phyloP scores from a whole-genome alignment of 1,284 basidiomycete genomes.

The Cerrena zonata region DNA sequence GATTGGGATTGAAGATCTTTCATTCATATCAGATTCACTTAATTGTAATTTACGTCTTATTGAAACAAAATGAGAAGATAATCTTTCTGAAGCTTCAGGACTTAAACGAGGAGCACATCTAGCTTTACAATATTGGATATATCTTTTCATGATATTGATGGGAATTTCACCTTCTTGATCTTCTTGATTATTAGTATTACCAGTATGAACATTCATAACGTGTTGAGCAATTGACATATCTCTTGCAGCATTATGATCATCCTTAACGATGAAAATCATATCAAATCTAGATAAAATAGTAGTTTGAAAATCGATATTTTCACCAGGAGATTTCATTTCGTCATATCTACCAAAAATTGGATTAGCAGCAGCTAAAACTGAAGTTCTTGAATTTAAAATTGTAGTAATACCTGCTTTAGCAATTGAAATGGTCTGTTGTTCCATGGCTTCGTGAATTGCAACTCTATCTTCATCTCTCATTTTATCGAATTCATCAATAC shows the following conservation, averaged over 20 bases:
- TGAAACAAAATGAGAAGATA: slow-evolving; percentile 89
- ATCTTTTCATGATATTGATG: slow-evolving; percentile 96
- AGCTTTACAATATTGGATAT: slow-evolving; percentile 95
- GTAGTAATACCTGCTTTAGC: slow-evolving; percentile 99
- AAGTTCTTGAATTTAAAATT: slow-evolving; percentile 93
- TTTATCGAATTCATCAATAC: slow-evolving; percentile 99
- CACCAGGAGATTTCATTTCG: slow-evolving; percentile 98
- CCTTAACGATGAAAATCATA: slow-evolving; percentile 94
- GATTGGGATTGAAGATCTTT: slow-evolving; percentile 91
- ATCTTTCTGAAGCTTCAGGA: slow-evolving; percentile 89
- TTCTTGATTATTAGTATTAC: slow-evolving; percentile 69
- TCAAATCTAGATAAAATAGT: slow-evolving; percentile 99
- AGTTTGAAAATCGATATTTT: slow-evolving; percentile 97
- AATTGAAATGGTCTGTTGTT: slow-evolving; percentile 98
- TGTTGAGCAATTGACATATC: slow-evolving; percentile 97
- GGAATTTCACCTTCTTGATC: slow-evolving; percentile 83
- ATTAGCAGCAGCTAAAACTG: slow-evolving; percentile 96
- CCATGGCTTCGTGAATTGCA: slow-evolving; percentile 99
- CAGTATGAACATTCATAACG: slow-evolving; percentile 94
- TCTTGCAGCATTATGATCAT: slow-evolving; percentile 92
- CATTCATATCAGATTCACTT: no score
- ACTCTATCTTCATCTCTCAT: slow-evolving; percentile 99
- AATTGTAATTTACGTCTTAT: no score
- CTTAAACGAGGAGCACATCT: slow-evolving; percentile 80
- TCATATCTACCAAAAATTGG: slow-evolving; percentile 86